phyloP scores from a whole-genome alignment of 306 rosid species.

The Hippophae tibetana region DNA sequence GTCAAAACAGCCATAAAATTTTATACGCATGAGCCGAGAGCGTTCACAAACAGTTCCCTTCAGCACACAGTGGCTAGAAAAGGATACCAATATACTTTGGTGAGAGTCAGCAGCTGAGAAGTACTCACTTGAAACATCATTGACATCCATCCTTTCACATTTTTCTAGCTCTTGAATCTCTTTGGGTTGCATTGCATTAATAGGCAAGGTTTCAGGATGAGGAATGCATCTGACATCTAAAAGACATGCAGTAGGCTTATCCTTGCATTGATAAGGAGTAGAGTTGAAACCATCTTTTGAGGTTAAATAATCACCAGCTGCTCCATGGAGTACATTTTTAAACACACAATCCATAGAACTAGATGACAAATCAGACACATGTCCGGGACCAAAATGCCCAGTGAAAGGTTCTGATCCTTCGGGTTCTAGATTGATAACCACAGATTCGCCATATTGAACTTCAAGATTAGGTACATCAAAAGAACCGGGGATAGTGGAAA shows the following conservation, averaged over 20 bases:
- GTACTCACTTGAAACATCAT: constrained; percentile 66
- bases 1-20: constrained; percentile 82
- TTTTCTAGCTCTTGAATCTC: constrained; percentile 31
- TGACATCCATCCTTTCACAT: constrained; percentile 42
- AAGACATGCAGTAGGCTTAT: constrained; percentile 13
- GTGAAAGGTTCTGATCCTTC: constrained; percentile 33
- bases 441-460: constrained; percentile 20
- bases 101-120: constrained; percentile 76
- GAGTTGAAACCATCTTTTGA: constrained; percentile 29
- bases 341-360: constrained; percentile 26
- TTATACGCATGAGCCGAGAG: constrained; percentile 81
- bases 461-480: constrained; percentile 26
- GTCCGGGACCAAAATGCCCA: constrained; percentile 26
- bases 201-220: constrained; percentile 31
- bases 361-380: constrained; percentile 27
- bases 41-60: constrained; percentile 84
- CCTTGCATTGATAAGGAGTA: constrained; percentile 26
- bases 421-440: constrained; percentile 29
- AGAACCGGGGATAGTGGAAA: constrained; percentile 25
- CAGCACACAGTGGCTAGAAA: constrained; percentile 77
- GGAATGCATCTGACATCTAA: constrained; percentile 28
- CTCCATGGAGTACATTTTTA: constrained; percentile 28
- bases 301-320: constrained; percentile 27
- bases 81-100: constrained; percentile 90
- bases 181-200: constrained; percentile 32